Evolutionary conservation across 2,329 filamentous ascomycete genomes (phyloP).

Genomic region (Neopestalotiopsis sp.): DNA sequence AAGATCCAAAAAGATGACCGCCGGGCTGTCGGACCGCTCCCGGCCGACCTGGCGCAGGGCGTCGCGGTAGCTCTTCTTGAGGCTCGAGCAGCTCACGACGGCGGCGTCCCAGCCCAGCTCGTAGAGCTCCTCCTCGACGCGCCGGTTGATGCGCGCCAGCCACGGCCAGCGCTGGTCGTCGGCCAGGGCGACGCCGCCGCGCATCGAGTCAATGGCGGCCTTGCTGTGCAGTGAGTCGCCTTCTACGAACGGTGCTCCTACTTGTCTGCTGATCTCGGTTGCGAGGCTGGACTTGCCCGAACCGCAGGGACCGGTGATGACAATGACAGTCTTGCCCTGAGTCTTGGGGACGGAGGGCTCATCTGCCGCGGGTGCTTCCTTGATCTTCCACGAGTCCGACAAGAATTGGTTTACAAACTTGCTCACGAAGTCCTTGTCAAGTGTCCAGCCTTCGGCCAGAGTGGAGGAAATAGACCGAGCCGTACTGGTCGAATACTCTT

Average conservation of each 20-base stretch:
- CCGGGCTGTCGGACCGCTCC: constrained; percentile 22
- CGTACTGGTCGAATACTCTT: constrained; percentile 45
- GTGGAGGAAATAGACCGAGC: constrained; percentile 49
- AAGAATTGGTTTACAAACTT: constrained; percentile 45
- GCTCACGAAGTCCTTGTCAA: constrained; percentile 38
- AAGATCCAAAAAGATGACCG: constrained; percentile 42
- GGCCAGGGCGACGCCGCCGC: constrained; percentile 33
- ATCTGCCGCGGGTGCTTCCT: constrained; percentile 27
- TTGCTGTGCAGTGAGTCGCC: constrained; percentile 42
- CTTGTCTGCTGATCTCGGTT: constrained; percentile 32
- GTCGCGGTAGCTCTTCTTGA: constrained; percentile 40
- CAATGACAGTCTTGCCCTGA: constrained; percentile 34
- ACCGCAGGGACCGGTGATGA: constrained; percentile 46
- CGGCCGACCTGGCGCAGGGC: constrained; percentile 32
- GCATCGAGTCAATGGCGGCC: constrained; percentile 32
- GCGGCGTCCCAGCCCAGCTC: constrained; percentile 35
- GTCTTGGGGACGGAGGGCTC: constrained; percentile 32
- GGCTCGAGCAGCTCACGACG: constrained; percentile 46
- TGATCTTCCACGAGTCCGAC: constrained; percentile 46
- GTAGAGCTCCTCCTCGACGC: constrained; percentile 30
- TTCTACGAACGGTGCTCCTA: constrained; percentile 44
- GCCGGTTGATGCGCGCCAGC: constrained; percentile 34
- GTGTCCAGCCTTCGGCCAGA: constrained; percentile 42
- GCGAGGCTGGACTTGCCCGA: constrained; percentile 47
- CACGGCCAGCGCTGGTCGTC: constrained; percentile 40